Evolutionary conservation across 2,329 filamentous ascomycete species (phyloP).

Genomic region (Pseudocercospora fuligena): DNA sequence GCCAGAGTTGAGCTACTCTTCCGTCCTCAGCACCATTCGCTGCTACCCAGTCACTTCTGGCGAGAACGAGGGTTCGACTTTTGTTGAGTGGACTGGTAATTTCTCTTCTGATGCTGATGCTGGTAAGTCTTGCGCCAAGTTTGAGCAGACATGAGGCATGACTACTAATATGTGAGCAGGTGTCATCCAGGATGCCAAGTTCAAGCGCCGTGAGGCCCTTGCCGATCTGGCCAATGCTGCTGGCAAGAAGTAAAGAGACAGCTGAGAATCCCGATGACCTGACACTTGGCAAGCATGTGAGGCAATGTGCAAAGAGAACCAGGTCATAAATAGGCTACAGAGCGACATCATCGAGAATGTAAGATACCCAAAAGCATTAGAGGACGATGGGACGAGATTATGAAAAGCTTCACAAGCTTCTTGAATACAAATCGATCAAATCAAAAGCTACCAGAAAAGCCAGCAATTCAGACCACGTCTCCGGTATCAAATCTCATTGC

Average conservation of each 20-base stretch:
- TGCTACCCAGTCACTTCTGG: conserved; percentile 70
- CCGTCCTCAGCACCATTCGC: conserved; percentile 69
- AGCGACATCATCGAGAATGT: conserved; percentile 15
- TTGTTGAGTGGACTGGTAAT: conserved; percentile 67
- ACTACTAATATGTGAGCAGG: conserved; percentile 47
- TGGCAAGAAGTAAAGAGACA: conserved; percentile 34
- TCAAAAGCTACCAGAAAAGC: background rate
- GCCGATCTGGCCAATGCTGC: conserved; percentile 62
- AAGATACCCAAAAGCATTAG: conserved; percentile 1
- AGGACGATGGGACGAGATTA: conserved; percentile 15
- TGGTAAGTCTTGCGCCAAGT: conserved; percentile 52
- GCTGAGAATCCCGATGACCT: background rate
- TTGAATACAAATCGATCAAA: background rate
- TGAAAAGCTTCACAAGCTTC: background rate
- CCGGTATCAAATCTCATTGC: background rate
- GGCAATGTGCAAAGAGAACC: background rate
- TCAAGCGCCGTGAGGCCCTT: conserved; percentile 74
- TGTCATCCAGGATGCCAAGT: conserved; percentile 76
- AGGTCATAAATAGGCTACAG: conserved; percentile 7
- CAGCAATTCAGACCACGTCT: background rate
- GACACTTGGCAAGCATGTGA: background rate
- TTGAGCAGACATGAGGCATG: background rate
- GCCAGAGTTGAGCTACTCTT: conserved; percentile 69
- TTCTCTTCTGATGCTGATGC: conserved; percentile 74
- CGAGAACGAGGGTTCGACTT: conserved; percentile 66